Percentiles rank a stretch among this genome's conserved stretches.
Conservation (phyloP, 345 rosid species). For the Psidium friedrichsthalianum region DNA sequence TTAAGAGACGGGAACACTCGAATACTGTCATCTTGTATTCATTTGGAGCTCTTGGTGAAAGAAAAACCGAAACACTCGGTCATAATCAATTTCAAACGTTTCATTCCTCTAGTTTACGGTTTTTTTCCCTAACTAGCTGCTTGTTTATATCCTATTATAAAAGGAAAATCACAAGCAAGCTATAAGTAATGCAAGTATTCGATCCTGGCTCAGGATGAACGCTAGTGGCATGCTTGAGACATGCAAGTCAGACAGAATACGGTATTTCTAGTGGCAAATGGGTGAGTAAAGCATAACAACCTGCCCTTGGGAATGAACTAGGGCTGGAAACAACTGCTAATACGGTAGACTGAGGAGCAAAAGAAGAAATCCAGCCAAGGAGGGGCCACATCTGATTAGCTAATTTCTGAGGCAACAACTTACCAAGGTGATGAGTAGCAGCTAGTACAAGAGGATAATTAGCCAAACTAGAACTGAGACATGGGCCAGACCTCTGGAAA, state of each 20-base stretch:
- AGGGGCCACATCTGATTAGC: not conserved
- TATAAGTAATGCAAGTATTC: not conserved
- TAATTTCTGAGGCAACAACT: not conserved
- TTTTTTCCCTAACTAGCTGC: not conserved
- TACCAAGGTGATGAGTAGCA: not conserved
- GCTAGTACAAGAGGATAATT: not conserved
- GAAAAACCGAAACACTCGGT: not conserved
- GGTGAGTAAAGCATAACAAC: not conserved
- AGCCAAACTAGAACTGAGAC: not conserved
- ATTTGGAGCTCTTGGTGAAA: not conserved
- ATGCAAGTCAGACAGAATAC: not conserved
- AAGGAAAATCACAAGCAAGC: not conserved
- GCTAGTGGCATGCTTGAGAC: conserved; percentile 4
- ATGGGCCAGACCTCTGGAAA: not conserved
- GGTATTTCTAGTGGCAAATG: not conserved
- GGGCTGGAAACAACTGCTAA: not conserved
- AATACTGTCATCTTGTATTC: not conserved
- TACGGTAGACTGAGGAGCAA: not conserved
- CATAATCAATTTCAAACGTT: not conserved
- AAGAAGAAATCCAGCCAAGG: not conserved
- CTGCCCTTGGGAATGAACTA: not conserved
- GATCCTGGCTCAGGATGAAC: conserved; percentile 1
- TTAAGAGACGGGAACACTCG: not conserved
- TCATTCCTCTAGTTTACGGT: not conserved
- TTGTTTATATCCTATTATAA: not conserved